Base-by-base conservation (phyloP, 2,329 filamentous ascomycete species). In the Aspergillus ochraceus region DNA sequence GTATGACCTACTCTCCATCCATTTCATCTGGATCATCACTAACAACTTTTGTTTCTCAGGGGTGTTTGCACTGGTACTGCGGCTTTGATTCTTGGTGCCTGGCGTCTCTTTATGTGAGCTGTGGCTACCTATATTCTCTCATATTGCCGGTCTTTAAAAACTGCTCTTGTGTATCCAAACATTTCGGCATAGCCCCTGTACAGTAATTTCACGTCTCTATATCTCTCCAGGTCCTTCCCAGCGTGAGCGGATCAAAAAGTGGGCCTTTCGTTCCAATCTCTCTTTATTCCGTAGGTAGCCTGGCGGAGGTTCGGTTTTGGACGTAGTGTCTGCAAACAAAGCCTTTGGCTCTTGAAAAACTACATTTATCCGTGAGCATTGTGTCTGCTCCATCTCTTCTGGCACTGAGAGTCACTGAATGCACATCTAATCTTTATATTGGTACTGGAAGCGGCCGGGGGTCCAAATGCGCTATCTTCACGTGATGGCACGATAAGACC, bases 1-100 rank as follows among this genome's bases (percentile, higher is more conserved):
- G 89, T 93, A 89, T 72, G 91, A 90, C 20, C 22, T 36, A 58
- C 19, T 22, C 39, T 5, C 39, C 52, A 3, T 32, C 45, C 42
- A 26, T 49, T 12, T 6, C 30, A 12, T n/a, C 14, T 12, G 14
- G 26, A 42, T 42, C 46, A 49, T 55, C 69, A 53, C 72, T 76
- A 59, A 77, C 68, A 61, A 8, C 1, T 17, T 55, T 56, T 63
- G 56, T 55, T 55, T 36, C 58, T 52, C 60, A 85, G 83, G 82
- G 86, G 86, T 74, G 86, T 88, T 42, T 88, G 86, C 71, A 88
- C 86, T 51, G 86, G 86, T 77, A 88, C 86, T 32, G 86, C 86
- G 52, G 86, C 86, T 62, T 77, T 88, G 66, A 87, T 88, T 78
- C 76, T 88, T 60, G 86, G 86, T 86, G 86, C 86, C 67, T 88